phyloP scores from a whole-genome alignment of 352 stramenopile genomes.

The Phytophthora syringae region DNA sequence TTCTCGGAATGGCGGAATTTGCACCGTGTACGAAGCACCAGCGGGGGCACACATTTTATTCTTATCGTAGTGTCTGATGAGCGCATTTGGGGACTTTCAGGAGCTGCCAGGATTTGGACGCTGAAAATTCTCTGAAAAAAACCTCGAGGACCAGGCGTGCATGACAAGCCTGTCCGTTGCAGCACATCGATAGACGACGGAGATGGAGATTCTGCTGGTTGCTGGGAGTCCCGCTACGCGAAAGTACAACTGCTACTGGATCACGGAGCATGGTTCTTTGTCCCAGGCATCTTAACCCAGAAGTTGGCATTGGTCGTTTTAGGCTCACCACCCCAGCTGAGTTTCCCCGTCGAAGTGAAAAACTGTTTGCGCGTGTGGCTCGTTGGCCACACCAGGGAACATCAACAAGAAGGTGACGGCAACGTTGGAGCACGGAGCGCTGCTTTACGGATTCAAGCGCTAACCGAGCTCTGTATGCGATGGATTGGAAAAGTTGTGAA shows the following conservation, averaged over 20 bases:
- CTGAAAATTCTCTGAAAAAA: conserved; percentile 17
- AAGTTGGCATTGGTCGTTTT: neutral
- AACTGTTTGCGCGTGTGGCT: neutral
- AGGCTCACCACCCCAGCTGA: neutral
- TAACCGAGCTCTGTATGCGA: conserved; percentile 10
- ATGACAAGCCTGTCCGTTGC: conserved; percentile 12
- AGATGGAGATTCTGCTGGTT: neutral
- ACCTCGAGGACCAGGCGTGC: neutral
- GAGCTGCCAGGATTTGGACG: neutral
- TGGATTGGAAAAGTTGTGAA: conserved; percentile 7
- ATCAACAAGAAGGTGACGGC: neutral
- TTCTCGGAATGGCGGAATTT: conserved; percentile 32
- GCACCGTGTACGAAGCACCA: conserved; percentile 18
- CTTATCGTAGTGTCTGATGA: conserved; percentile 5
- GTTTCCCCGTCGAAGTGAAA: neutral
- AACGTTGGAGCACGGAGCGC: neutral
- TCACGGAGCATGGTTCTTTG: conserved; percentile 24
- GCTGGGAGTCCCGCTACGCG: neutral
- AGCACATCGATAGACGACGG: too few relatives aligned
- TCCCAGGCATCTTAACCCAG: neutral
- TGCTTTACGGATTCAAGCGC: neutral
- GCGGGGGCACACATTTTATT: conserved; percentile 18
- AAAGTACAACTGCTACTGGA: conserved; percentile 20
- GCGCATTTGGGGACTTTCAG: conserved; percentile 2
- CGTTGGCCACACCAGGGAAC: too few relatives aligned